A percentile compares a stretch with the other conserved stretches of the same genome.
These are phyloP conservation scores for Syzygium jambos DNA, from an alignment of 345 rosid genomes.

Conservation along the genomic window DNA sequence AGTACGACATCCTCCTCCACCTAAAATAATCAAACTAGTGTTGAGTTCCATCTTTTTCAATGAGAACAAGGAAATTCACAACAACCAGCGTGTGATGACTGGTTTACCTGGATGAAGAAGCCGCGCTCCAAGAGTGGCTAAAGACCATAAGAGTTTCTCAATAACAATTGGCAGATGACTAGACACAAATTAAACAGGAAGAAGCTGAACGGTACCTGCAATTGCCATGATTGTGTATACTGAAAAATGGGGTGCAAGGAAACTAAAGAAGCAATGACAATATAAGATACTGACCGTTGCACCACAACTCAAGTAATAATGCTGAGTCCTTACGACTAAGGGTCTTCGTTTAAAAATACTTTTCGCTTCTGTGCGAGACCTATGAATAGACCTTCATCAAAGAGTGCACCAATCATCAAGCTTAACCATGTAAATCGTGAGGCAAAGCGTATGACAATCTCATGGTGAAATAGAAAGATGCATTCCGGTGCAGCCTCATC, in stretches of 20 bases:
- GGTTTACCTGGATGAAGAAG: neutral
- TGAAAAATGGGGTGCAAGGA: neutral
- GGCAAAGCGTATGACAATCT: neutral
- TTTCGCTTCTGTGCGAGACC: neutral
- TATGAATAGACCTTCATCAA: neutral
- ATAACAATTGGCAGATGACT: constrained; percentile 9
- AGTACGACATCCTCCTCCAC: neutral
- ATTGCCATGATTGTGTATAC: constrained; percentile 3
- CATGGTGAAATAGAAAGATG: neutral
- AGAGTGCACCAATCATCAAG: neutral
- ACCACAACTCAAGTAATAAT: neutral
- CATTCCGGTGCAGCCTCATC: neutral
- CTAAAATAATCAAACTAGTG: neutral
- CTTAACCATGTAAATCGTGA: neutral
- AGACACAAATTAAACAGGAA: constrained; percentile 13
- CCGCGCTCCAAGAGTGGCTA: neutral
- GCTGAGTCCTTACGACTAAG: neutral
- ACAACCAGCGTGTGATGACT: neutral
- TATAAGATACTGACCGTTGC: neutral
- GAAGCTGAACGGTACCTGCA: constrained; percentile 15
- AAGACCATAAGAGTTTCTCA: neutral
- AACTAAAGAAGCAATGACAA: neutral
- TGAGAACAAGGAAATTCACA: neutral
- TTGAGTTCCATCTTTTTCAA: neutral
- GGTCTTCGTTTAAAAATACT: neutral